Evolutionary conservation across 2,329 filamentous ascomycete genomes (phyloP), one percentile per base, ranked within the genome.

Genomic region (Fusarium praegraminearum): DNA sequence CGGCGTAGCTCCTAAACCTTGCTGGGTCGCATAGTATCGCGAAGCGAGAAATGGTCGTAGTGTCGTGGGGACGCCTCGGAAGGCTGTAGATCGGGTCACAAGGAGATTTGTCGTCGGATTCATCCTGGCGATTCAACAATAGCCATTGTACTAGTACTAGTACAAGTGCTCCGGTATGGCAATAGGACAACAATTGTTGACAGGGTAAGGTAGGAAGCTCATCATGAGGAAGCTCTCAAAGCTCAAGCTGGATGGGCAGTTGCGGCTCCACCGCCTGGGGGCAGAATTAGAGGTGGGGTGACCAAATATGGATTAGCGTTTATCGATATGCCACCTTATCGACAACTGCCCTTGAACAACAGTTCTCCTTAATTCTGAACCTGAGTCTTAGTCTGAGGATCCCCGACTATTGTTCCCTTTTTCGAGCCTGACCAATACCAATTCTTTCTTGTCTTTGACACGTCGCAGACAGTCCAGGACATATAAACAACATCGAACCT

Each of bases 1-100:
- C 65, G 79, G 63, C 8, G 77, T 69, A 16, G 80, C 71, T 22
- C 77, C 78, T 22, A 84, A 72, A 63, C 81, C 82, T 62, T 82
- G 86, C 51, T 90, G 84, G 45, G 88, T 90, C 64, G 90, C 86
- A 80, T 90, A 91, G 52, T 80, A 77, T 75, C 88, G 85, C 65
- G 79, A 78, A 35, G 78, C 69, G 44, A 83, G 61, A 47, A 83
- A 60, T 38, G 79, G 78, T 60, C 80, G 79, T 52, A 82, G 67
- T 44, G 74, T 74, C 49, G 76, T 73, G 45, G 72, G 62, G 64
- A 65, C 43, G 55, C 71, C 65, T 64, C 78, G 62, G 69, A 69
- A 71, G 49, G 75, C 69, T 65, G 76, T 74, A 32, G 73, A 77
- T 67, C 78, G 80, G 77, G 78, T 76, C 62, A 75, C 76, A 59